These are phyloP conservation scores for Ulmus americana DNA, from an alignment of 331 rosid genomes.

Conservation along the genomic window DNA sequence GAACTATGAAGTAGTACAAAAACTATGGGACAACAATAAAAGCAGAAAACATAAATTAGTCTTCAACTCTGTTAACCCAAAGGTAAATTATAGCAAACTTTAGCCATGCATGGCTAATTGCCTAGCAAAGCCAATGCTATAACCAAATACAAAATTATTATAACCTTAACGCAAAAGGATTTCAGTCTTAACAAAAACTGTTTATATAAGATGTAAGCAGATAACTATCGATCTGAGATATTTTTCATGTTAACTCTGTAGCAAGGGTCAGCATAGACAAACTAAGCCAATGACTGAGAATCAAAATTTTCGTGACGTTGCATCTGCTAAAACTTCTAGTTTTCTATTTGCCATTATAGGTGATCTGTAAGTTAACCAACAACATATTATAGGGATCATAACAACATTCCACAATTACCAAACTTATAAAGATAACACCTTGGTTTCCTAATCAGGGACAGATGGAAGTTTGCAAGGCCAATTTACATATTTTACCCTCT, in stretches of 20 bases:
- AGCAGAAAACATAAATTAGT: not conserved
- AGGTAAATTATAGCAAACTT: not conserved
- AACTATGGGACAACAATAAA: not conserved
- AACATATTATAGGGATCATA: not conserved
- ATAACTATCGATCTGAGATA: too few relatives aligned
- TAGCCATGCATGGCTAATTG: not conserved
- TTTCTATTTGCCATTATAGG: not conserved
- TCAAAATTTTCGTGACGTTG: not conserved
- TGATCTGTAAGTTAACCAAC: not conserved
- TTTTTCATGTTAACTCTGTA: not conserved
- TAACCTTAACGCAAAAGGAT: not conserved
- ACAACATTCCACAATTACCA: not conserved
- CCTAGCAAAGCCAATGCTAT: not conserved
- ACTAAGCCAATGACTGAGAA: not conserved
- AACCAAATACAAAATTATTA: not conserved
- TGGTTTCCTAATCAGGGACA: not conserved
- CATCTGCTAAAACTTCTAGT: not conserved
- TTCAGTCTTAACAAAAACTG: not conserved
- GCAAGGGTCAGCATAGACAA: not conserved
- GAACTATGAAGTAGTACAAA: not conserved
- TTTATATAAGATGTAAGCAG: not conserved
- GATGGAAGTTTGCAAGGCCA: not conserved
- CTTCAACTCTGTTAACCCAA: too few relatives aligned
- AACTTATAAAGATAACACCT: not conserved
- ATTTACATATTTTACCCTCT: not conserved